These are phyloP conservation scores for Micromonas pusilla DNA, from an alignment of 139 green algal species.

Conservation along the genomic window DNA sequence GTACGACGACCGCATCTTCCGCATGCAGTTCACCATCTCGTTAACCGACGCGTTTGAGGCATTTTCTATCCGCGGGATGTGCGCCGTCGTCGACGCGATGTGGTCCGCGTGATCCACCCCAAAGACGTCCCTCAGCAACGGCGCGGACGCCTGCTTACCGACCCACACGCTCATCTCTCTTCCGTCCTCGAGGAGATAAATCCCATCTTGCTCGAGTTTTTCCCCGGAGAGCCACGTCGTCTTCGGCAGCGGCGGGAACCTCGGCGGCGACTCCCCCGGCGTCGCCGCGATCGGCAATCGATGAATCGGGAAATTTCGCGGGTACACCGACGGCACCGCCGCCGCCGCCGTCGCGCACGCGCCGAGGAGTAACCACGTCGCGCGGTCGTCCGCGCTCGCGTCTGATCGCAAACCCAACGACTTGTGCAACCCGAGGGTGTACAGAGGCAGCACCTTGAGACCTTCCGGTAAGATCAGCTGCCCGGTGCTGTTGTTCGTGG, in stretches of 20 bases:
- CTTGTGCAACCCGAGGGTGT: constrained; percentile 52
- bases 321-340: constrained; percentile 58
- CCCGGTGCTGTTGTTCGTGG: constrained; percentile 31
- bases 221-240: constrained; percentile 43
- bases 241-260: constrained; percentile 5
- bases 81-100: constrained; percentile 17
- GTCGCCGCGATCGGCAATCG: constrained; percentile 31
- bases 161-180: constrained; percentile 81
- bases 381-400: constrained; percentile 55
- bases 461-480: constrained; percentile 62
- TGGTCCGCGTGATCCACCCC: constrained; percentile 53
- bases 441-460: constrained; percentile 72
- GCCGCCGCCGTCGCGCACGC: constrained; percentile 47
- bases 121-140: constrained; percentile 49
- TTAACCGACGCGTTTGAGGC: constrained; percentile 20
- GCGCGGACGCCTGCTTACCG: constrained; percentile 43
- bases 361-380: constrained; percentile 55
- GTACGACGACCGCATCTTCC: constrained; percentile 32
- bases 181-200: constrained; percentile 87
- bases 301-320: constrained; percentile 48
- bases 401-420: constrained; percentile 11
- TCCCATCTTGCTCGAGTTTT: constrained; percentile 56
- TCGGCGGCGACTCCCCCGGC: background rate
- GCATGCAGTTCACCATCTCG: constrained; percentile 39
- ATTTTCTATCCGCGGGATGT: constrained; percentile 30